phyloP scores from a whole-genome alignment of 305 asterid species.

The Rubia balearica region DNA sequence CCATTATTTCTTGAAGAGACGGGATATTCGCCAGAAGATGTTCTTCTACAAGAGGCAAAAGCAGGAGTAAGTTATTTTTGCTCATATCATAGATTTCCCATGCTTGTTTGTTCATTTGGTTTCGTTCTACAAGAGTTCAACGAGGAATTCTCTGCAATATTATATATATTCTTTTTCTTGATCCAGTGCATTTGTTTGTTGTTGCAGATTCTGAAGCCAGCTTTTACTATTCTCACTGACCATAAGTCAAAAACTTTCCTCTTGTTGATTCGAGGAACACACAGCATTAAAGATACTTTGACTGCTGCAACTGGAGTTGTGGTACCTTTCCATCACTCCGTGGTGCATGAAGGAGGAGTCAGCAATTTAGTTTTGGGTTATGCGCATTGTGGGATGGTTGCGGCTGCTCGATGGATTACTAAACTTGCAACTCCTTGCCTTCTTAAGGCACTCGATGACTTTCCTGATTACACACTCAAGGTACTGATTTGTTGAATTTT shows the following conservation, averaged over 20 bases:
- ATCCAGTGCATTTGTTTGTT: slow-evolving; percentile 8
- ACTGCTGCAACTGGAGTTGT: slow-evolving; percentile 98
- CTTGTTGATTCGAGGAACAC: slow-evolving; percentile 91
- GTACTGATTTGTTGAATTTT: slow-evolving; percentile 24
- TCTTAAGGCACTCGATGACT: slow-evolving; percentile 44
- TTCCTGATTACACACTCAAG: slow-evolving; percentile 82
- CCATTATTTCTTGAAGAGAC: slow-evolving; percentile 80
- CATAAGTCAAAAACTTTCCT: slow-evolving; percentile 58
- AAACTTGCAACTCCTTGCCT: slow-evolving; percentile 85
- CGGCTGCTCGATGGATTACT: slow-evolving; percentile 99
- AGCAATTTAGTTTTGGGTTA: slow-evolving; percentile 88
- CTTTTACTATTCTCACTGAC: slow-evolving; percentile 74
- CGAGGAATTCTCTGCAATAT: slow-evolving; percentile 4
- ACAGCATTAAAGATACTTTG: slow-evolving; percentile 88
- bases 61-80: slow-evolving; percentile 71
- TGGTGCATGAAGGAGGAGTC: slow-evolving; percentile 83
- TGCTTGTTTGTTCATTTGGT: background rate
- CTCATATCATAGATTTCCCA: background rate
- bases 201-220: slow-evolving; percentile 89
- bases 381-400: slow-evolving; percentile 99
- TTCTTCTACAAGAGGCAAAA: slow-evolving; percentile 91
- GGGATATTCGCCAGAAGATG: slow-evolving; percentile 72
- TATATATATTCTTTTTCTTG: slow-evolving; percentile 9
- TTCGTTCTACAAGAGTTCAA: background rate
- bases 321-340: slow-evolving; percentile 93